Conservation (phyloP, 768 basidiomycete genomes). For the Agrocybe praecox region DNA sequence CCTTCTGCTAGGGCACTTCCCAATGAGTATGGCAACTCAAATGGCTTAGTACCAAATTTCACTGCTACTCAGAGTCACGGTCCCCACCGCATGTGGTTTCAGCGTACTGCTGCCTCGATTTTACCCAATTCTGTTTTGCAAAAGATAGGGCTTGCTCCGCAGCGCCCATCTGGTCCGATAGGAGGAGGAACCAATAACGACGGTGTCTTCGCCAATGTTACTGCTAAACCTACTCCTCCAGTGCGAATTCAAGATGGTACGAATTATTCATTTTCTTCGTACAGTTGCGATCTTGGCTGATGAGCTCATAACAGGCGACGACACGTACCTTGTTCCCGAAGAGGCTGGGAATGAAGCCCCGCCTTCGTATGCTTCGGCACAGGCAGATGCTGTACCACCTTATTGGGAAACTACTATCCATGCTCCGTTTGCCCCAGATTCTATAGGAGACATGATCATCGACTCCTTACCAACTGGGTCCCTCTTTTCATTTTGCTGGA, state of each 20-base stretch:
- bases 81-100: slow-evolving; percentile 52
- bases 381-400: slow-evolving; percentile 94
- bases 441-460: slow-evolving; percentile 81
- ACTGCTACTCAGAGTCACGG: slow-evolving; percentile 30
- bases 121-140: slow-evolving; percentile 54
- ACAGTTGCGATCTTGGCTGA: slow-evolving; percentile 1
- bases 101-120: slow-evolving; percentile 54
- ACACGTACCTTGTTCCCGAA: slow-evolving; percentile 79
- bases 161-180: slow-evolving; percentile 43
- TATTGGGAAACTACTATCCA: slow-evolving; percentile 99
- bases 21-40: slow-evolving; percentile 74
- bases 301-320: slow-evolving; percentile 54
- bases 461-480: slow-evolving; percentile 85
- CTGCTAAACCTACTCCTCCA: slow-evolving; percentile 77
- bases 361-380: slow-evolving; percentile 90
- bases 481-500: slow-evolving; percentile 89
- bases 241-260: slow-evolving; percentile 62
- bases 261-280: slow-evolving; percentile 20
- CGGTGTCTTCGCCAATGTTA: slow-evolving; percentile 95
- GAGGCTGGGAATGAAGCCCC: slow-evolving; percentile 82
- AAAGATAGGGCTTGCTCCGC: slow-evolving; percentile 44
- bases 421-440: slow-evolving; percentile 70
- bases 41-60: slow-evolving; percentile 63
- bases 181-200: slow-evolving; percentile 79
- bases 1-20: slow-evolving; percentile 67